phyloP scores from a whole-genome alignment of 495 filamentous ascomycete species.

The Pseudoneurospora amorphoporcata region DNA sequence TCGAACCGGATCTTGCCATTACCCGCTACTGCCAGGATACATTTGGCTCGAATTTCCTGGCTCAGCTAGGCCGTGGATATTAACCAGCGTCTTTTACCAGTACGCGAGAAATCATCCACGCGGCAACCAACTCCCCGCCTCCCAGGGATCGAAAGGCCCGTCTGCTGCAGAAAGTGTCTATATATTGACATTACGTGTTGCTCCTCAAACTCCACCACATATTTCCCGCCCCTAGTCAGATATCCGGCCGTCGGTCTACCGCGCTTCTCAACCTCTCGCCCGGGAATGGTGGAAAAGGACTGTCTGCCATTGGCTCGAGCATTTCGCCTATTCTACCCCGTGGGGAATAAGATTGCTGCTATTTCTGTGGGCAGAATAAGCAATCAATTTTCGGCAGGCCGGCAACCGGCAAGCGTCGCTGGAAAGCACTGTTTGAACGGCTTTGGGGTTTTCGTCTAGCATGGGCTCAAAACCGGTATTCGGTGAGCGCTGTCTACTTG shows the following conservation, averaged over 20 bases:
- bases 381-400: constrained; percentile 14
- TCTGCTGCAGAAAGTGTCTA: constrained; percentile 10
- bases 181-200: constrained; percentile 29
- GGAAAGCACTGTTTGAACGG: background rate
- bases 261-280: constrained; percentile 8
- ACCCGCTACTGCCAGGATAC: background rate
- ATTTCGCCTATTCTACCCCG: constrained; percentile 7
- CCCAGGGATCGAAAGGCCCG: constrained; percentile 12
- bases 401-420: constrained; percentile 18
- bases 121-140: constrained; percentile 17
- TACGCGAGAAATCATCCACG: constrained; percentile 17
- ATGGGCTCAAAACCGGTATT: background rate
- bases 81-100: constrained; percentile 23
- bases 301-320: constrained; percentile 13
- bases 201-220: constrained; percentile 5
- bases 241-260: constrained; percentile 10
- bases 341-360: constrained; percentile 18
- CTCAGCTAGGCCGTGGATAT: constrained; percentile 10
- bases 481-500: background rate
- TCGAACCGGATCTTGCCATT: background rate
- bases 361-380: constrained; percentile 16
- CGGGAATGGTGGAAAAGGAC: constrained; percentile 7
- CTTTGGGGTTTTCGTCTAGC: background rate
- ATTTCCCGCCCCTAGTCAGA: constrained; percentile 8
- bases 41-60: constrained; percentile 15